Evolutionary conservation across 306 rosid species (phyloP).

Genomic region (Dalbergia oliveri): DNA sequence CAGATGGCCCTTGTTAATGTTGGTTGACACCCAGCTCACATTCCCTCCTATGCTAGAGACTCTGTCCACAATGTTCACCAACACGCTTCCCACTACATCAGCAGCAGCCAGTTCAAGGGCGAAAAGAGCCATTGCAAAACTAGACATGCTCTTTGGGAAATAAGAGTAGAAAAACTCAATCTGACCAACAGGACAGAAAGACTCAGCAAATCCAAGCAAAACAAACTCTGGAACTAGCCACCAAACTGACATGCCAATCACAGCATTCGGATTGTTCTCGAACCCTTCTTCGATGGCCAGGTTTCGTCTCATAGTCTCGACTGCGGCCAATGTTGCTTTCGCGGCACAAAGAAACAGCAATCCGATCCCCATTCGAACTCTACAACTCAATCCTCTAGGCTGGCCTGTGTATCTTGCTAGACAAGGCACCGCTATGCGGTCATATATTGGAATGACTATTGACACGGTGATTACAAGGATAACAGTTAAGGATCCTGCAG

Average conservation of each 20-base stretch:
- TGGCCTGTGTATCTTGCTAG: constrained; percentile 47
- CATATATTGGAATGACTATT: constrained; percentile 42
- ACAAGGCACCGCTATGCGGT: constrained; percentile 48
- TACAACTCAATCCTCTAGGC: constrained; percentile 46
- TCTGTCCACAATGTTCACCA: constrained; percentile 51
- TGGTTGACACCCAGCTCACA: constrained; percentile 61
- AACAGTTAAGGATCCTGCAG: constrained; percentile 57
- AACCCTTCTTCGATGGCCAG: constrained; percentile 46
- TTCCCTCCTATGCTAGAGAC: constrained; percentile 49
- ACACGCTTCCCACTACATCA: constrained; percentile 38
- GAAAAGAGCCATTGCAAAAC: constrained; percentile 58
- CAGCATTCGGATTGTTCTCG: constrained; percentile 42
- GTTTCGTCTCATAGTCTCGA: constrained; percentile 49
- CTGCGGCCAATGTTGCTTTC: constrained; percentile 37
- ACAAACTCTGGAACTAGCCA: constrained; percentile 56
- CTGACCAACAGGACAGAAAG: constrained; percentile 53
- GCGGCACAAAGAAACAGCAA: constrained; percentile 30
- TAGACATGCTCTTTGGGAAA: constrained; percentile 58
- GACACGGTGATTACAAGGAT: constrained; percentile 46
- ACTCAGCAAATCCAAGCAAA: constrained; percentile 50
- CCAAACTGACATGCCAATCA: constrained; percentile 52
- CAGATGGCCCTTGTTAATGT: constrained; percentile 58
- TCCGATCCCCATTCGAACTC: constrained; percentile 51
- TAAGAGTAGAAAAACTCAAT: constrained; percentile 56
- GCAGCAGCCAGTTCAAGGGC: constrained; percentile 49